Evolutionary conservation across 495 filamentous ascomycete genomes (phyloP).

Genomic region (Hypoxylon lienhwacheense): DNA sequence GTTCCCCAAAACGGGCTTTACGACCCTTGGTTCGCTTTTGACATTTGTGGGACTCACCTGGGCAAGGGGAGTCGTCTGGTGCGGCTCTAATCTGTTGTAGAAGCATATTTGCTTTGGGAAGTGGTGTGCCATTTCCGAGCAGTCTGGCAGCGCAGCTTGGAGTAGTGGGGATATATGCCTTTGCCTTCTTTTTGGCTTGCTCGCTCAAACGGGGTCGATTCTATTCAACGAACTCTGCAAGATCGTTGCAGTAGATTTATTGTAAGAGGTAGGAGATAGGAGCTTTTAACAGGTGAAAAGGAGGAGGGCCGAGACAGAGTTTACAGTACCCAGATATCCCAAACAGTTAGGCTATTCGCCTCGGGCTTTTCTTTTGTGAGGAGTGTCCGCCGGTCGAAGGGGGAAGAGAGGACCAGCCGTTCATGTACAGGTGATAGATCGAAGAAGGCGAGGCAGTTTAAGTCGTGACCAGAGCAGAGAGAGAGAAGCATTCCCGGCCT

Average conservation of each 20-base stretch:
- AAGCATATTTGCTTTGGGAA: slow-evolving; percentile 29
- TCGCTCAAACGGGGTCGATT: slow-evolving; percentile 11
- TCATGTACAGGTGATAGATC: slow-evolving; percentile 1
- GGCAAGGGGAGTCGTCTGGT: slow-evolving; percentile 18
- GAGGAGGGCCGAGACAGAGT: slow-evolving; percentile 1
- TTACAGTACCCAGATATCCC: slow-evolving; percentile 8
- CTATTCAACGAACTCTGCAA: slow-evolving; percentile 19
- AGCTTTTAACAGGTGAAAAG: slow-evolving; percentile 2
- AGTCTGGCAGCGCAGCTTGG: slow-evolving; percentile 33
- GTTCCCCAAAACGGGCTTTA: slow-evolving; percentile 15
- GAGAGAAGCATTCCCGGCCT: slow-evolving; percentile 16
- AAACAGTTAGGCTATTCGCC: slow-evolving; percentile 20
- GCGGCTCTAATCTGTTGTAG: slow-evolving; percentile 26
- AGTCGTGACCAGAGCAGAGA: slow-evolving; percentile 5
- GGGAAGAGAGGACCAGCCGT: too few species aligned
- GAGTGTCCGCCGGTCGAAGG: slow-evolving; percentile 11
- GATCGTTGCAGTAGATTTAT: slow-evolving; percentile 23
- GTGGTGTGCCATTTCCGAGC: slow-evolving; percentile 18
- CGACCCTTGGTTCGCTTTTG: slow-evolving; percentile 29
- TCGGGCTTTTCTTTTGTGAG: slow-evolving; percentile 31
- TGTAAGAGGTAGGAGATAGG: slow-evolving; percentile 11
- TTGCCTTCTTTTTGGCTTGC: slow-evolving; percentile 33
- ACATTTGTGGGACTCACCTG: slow-evolving; percentile 10
- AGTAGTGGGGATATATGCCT: slow-evolving; percentile 33
- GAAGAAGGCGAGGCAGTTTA: slow-evolving; percentile 10